A percentile compares a stretch with the other conserved stretches of the same genome.
Evolutionary conservation across 805 yeast species (phyloP).

Genomic region (Lipomyces kockii): DNA sequence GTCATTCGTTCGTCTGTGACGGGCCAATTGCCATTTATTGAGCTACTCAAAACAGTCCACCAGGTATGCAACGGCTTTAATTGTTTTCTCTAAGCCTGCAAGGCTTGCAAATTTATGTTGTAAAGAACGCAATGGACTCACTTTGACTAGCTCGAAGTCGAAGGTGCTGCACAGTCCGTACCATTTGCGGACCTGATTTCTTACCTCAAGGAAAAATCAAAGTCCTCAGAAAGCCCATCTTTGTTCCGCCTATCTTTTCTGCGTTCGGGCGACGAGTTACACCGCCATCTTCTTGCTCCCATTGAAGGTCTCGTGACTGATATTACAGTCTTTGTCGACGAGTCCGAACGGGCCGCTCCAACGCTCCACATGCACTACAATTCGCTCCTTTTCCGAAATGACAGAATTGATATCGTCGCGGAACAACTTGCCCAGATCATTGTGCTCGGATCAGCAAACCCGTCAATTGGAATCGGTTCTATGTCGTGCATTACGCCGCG

Average conservation of each 20-base stretch:
- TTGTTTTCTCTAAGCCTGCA: constrained; percentile 37
- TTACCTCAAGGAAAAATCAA: constrained; percentile 54
- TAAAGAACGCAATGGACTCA: background rate
- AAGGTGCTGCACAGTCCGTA: constrained; percentile 48
- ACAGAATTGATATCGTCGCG: constrained; percentile 68
- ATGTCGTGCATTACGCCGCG: constrained; percentile 70
- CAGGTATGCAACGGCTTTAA: constrained; percentile 38
- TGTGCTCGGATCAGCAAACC: constrained; percentile 38
- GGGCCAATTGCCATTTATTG: constrained; percentile 51
- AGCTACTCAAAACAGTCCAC: constrained; percentile 55
- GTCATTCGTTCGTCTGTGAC: constrained; percentile 64
- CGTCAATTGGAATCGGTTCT: constrained; percentile 57
- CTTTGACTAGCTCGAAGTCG: constrained; percentile 26
- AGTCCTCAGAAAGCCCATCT: constrained; percentile 62
- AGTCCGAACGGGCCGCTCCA: constrained; percentile 39
- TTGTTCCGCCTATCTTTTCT: constrained; percentile 54
- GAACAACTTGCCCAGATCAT: constrained; percentile 72
- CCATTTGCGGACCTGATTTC: constrained; percentile 62
- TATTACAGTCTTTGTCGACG: constrained; percentile 57
- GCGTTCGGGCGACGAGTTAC: constrained; percentile 18
- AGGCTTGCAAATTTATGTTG: constrained; percentile 25
- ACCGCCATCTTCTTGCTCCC: constrained; percentile 27
- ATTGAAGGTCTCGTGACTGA: constrained; percentile 53
- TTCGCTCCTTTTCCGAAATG: constrained; percentile 69
- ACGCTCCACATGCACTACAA: constrained; percentile 62